Evolutionary conservation across 116 monocot genomes (phyloP), one percentile per base, ranked within the genome.

Genomic region (Iris pallida): DNA sequence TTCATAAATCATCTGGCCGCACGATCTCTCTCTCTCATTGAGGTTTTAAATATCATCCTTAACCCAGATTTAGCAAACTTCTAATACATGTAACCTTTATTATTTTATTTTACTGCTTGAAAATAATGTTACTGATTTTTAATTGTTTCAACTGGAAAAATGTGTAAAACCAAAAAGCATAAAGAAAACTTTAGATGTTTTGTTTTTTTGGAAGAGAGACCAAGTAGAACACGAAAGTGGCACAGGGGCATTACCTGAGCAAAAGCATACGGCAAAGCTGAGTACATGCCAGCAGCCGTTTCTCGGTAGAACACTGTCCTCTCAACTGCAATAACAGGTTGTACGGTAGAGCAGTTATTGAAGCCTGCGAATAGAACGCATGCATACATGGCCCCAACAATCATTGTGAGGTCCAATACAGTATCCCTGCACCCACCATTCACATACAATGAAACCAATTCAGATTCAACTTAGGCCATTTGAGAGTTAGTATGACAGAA

Each of bases 221-320:
- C 18, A 57, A 44, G 7, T 61, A 61, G 15, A 5, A 15, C 3
- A 7, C 15, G 15, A 45, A 45, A 69, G 8, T 17, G 14, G 55
- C 40, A 46, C 4, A 14, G 46, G 47, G 9, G 20, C 14, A 8
- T 49, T 57, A 82, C 81, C 71, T 62, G 71, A 51, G 65, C 49
- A 52, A 65, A 52, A 15, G 65, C 30, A 30, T 30, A 30, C 13
- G 65, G 65, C 11, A 65, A 40, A 7, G 65, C 65, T 40, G 65
- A 65, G 65, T 65, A 65, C 65, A 65, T 51, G 30, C 76, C 64
- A 8, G 76, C 72, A 19, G 78, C 59, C 40, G 68, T 78, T 30
- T 78, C 78, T 15, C 78, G 52, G 45, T 78, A 78, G 65, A 61
- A 78, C 8, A 78, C 78, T 6, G 72, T 45, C 55, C 78, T 78